These are phyloP conservation scores for Picochlorum sp. DNA, from an alignment of 139 green algal species.

Conservation along the genomic window DNA sequence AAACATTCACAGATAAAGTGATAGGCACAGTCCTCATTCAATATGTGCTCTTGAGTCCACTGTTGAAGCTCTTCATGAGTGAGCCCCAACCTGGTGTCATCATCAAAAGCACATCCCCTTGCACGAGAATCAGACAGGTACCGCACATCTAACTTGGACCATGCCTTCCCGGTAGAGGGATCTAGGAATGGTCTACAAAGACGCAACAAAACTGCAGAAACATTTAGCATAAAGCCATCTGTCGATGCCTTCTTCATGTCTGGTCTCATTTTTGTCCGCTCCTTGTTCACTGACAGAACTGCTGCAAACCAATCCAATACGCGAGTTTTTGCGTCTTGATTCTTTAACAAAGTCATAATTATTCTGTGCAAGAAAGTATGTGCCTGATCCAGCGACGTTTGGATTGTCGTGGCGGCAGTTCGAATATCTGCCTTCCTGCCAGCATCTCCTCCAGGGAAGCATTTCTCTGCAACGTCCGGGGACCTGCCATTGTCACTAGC, in stretches of 20 bases:
- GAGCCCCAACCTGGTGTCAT: conserved; percentile 55
- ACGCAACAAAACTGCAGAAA: conserved; percentile 62
- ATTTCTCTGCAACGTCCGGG: conserved; percentile 40
- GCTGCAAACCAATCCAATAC: conserved; percentile 70
- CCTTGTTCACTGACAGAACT: conserved; percentile 66
- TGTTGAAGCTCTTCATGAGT: conserved; percentile 36
- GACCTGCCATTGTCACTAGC: not conserved
- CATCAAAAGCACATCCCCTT: conserved; percentile 9
- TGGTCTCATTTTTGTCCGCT: conserved; percentile 71
- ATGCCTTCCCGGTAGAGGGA: conserved; percentile 41
- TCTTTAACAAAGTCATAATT: conserved; percentile 57
- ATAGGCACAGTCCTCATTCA: conserved; percentile 27
- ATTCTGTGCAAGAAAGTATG: conserved; percentile 37
- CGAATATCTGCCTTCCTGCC: conserved; percentile 28
- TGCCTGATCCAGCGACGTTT: conserved; percentile 38
- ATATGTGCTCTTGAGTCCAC: conserved; percentile 27
- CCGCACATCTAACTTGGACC: conserved; percentile 39
- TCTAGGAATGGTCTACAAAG: conserved; percentile 85
- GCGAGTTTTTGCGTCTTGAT: conserved; percentile 40
- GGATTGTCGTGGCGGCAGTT: conserved; percentile 41
- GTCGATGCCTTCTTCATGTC: conserved; percentile 31
- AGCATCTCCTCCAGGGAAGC: conserved; percentile 26
- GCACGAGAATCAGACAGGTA: conserved; percentile 20
- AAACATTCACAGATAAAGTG: conserved; percentile 97
- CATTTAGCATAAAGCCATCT: conserved; percentile 80